These are phyloP conservation scores for Cornus controversa DNA, from an alignment of 148 eudicot genomes.

Conservation along the genomic window DNA sequence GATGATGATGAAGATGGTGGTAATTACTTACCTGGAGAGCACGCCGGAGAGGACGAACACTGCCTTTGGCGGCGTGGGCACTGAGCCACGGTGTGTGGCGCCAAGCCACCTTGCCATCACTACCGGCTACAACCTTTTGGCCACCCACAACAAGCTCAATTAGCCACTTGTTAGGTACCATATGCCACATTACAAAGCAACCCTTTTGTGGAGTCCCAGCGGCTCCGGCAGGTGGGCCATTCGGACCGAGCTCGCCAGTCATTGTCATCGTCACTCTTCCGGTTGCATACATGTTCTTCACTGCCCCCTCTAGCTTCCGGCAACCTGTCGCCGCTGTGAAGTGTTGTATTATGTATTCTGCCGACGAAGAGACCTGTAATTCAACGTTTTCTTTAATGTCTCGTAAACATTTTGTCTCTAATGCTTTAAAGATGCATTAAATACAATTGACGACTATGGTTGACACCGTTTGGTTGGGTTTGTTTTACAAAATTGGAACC, in stretches of 20 bases:
- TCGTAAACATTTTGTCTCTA: neutral
- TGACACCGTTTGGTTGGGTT: too few species aligned
- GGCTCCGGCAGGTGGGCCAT: conserved; percentile 22
- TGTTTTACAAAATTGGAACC: too few species aligned
- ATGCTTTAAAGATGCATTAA: neutral
- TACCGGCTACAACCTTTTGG: conserved; percentile 82
- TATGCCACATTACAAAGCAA: conserved; percentile 95
- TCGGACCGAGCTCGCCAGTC: conserved; percentile 64
- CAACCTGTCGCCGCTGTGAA: conserved; percentile 95
- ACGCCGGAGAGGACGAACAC: conserved; percentile 87
- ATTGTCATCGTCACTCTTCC: conserved; percentile 84
- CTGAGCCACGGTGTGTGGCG: conserved; percentile 97
- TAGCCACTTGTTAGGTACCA: conserved; percentile 87
- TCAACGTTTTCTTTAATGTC: neutral
- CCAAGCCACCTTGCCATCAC: conserved; percentile 95
- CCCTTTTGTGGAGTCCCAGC: conserved; percentile 53
- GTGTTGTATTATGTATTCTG: conserved; percentile 86
- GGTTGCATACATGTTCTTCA: conserved; percentile 74
- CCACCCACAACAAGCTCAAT: conserved; percentile 81
- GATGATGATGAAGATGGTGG: neutral
- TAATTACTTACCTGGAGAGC: conserved; percentile 61
- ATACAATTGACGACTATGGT: too few species aligned
- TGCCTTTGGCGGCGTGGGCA: conserved; percentile 86
- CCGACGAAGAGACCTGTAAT: conserved; percentile 70
- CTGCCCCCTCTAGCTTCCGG: conserved; percentile 62